Base-by-base conservation (phyloP, 139 green algal genomes). In the Tetradesmus lagerheimii region DNA sequence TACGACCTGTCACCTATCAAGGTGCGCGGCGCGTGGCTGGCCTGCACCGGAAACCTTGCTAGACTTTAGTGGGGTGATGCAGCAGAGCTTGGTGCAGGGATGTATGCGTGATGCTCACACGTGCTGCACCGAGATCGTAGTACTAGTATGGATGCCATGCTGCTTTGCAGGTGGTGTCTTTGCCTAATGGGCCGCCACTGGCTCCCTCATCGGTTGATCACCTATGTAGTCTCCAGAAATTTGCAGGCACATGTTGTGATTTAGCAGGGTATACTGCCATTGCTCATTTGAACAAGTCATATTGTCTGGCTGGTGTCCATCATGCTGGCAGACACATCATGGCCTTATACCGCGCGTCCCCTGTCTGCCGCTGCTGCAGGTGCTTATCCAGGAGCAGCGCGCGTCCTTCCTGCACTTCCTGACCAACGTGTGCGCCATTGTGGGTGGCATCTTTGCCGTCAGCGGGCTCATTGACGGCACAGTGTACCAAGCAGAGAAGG, bases 1-100 rank as follows among this genome's bases (percentile, higher is more conserved):
- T 99, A 99, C 79, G 98, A 99, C 88, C 94, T 99, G 5, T 98
- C 96, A 0, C 97, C 98, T 57, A 98, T 99, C 92, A 98, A 98
- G 94, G 97, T 97, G 64, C 3, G 57, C 38, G 18, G 34, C 64
- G 31, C 43, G 77, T n/a, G 81, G 88, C 2, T 35, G 1, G 67
- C 67, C 39, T 5, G n/a, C n/a, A n/a, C n/a, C n/a, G n/a, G n/a
- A n/a, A n/a, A n/a, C n/a, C 67, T 23, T 78, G 31, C 5, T 18
- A 1, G 12, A 27, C 29, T 37, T 27, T 11, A 27, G 67, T 20
- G 0, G 39, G n/a, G 12, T 38, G 2, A 1, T 78, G 67, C 67
- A 38, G 12, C 23, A n/a, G 16, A 39, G n/a, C n/a, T 39, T 31
- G 64, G n/a, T 78, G 11, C 11, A 11, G 11, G 0, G 2, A 0